These are phyloP conservation scores for Fonsecaea erecta DNA, from an alignment of 2,329 filamentous ascomycete species.

Conservation along the genomic window DNA sequence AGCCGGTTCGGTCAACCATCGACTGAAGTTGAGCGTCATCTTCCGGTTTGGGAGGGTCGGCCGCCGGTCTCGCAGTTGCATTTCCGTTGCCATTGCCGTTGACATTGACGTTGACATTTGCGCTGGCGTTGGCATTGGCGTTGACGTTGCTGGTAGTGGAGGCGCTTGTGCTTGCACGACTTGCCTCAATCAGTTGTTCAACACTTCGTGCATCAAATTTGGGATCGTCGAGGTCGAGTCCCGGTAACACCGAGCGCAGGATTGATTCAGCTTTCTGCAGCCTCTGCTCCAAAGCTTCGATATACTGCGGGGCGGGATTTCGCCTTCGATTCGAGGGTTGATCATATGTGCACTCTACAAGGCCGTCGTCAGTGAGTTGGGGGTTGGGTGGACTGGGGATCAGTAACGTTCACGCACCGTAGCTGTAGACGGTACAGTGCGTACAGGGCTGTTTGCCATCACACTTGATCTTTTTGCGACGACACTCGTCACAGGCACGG, in stretches of 20 bases:
- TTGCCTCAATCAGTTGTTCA: slow-evolving; percentile 63
- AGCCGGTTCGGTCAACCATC: slow-evolving; percentile 92
- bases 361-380: slow-evolving; percentile 10
- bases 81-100: slow-evolving; percentile 31
- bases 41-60: slow-evolving; percentile 45
- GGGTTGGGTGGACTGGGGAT: background rate
- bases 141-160: no score
- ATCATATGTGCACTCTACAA: slow-evolving; percentile 87
- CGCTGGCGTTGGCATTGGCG: slow-evolving; percentile 32
- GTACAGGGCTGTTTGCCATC: slow-evolving; percentile 77
- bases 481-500: slow-evolving; percentile 79
- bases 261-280: slow-evolving; percentile 82
- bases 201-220: slow-evolving; percentile 77
- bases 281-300: slow-evolving; percentile 83
- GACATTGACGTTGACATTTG: background rate
- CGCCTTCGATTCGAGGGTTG: slow-evolving; percentile 89
- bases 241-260: slow-evolving; percentile 77
- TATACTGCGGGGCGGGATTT: slow-evolving; percentile 90
- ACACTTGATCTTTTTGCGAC: slow-evolving; percentile 83
- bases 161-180: slow-evolving; percentile 41
- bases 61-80: slow-evolving; percentile 29
- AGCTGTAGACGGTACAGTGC: slow-evolving; percentile 97
- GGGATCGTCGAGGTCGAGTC: slow-evolving; percentile 83
- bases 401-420: slow-evolving; percentile 64
- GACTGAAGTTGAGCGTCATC: slow-evolving; percentile 80